Evolutionary conservation across 179 eudicot species (phyloP).

Genomic region (Silene vulgaris): DNA sequence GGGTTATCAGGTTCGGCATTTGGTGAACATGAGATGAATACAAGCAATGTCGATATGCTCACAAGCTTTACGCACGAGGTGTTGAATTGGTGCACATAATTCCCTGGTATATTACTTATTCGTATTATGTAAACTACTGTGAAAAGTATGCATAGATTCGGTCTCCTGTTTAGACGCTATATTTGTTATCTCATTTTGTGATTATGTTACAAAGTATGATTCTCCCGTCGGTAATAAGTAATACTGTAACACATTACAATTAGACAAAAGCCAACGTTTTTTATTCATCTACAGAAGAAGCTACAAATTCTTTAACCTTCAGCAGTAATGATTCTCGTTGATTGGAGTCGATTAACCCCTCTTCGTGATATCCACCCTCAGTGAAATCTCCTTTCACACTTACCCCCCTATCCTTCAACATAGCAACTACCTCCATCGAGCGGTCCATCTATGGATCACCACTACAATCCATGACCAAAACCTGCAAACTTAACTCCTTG

Average conservation of each 20-base stretch:
- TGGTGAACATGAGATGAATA: conserved; percentile 16
- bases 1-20: background rate
- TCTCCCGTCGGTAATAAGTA: no score
- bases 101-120: background rate
- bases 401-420: conserved; percentile 32
- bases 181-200: no score
- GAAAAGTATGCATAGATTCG: background rate
- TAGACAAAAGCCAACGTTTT: background rate
- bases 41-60: conserved; percentile 23
- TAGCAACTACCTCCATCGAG: conserved; percentile 28
- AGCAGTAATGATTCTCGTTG: conserved; percentile 21
- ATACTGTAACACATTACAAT: no score
- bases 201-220: no score
- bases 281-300: conserved; percentile 11
- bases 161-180: no score
- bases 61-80: conserved; percentile 22
- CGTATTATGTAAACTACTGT: conserved; percentile 11
- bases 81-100: background rate
- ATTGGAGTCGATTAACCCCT: conserved; percentile 30
- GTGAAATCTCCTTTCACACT: conserved; percentile 27
- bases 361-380: conserved; percentile 41
- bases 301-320: conserved; percentile 18
- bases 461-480: conserved; percentile 38
- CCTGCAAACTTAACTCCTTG: conserved; percentile 28
- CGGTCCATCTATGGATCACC: conserved; percentile 48